phyloP scores from a whole-genome alignment of 2,329 filamentous ascomycete species.

The Cladosporium sp. region DNA sequence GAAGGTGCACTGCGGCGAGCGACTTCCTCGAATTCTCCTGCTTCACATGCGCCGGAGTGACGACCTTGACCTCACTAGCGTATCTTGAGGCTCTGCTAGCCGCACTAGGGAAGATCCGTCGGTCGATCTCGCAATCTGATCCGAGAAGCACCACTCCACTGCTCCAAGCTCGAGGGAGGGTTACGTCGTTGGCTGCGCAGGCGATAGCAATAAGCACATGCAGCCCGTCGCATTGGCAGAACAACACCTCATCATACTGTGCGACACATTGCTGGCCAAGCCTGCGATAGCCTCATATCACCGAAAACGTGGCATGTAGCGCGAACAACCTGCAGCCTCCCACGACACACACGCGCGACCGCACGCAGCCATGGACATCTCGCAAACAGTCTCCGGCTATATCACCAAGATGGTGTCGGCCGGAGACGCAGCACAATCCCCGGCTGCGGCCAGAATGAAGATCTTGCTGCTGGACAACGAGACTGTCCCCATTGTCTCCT shows the following conservation, averaged over 20 bases:
- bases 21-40: neutral
- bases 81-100: neutral
- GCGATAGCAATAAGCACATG: neutral
- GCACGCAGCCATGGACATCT: constrained; percentile 71
- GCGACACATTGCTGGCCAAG: no score
- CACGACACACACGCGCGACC: neutral
- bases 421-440: constrained; percentile 54
- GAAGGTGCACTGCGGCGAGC: neutral
- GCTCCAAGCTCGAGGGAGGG: neutral
- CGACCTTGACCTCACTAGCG: neutral
- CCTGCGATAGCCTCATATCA: neutral
- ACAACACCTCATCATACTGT: no score
- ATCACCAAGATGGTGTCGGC: constrained; percentile 91
- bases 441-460: constrained; percentile 90
- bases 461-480: constrained; percentile 89
- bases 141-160: neutral
- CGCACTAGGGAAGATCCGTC: neutral
- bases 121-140: neutral
- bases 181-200: neutral
- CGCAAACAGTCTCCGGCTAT: constrained; percentile 89
- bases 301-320: neutral
- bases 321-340: neutral
- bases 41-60: neutral
- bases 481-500: constrained; percentile 89
- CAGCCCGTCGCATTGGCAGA: neutral